These are phyloP conservation scores for Lentinula boryana DNA, from an alignment of 768 basidiomycete genomes.

Conservation along the genomic window DNA sequence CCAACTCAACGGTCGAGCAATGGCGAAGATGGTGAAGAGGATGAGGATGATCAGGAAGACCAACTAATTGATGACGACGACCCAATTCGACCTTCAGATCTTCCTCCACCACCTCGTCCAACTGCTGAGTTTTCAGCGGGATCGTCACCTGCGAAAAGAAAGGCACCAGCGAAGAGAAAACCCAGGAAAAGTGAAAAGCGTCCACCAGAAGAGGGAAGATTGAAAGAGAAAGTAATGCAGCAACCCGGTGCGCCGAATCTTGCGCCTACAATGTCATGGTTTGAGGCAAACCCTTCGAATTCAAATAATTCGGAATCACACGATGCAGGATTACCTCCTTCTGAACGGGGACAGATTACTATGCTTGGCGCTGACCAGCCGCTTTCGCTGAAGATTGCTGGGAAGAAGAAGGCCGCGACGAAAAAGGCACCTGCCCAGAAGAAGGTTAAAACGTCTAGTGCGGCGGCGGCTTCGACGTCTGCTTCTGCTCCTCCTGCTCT, in stretches of 20 bases:
- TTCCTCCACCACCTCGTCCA: constrained; percentile 8
- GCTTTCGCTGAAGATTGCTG: constrained; percentile 9
- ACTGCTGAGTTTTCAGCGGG: constrained; percentile 13
- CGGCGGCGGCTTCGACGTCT: constrained; percentile 1
- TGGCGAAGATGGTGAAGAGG: constrained; percentile 52
- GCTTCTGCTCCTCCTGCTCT: constrained; percentile 3
- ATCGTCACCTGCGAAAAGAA: constrained; percentile 33
- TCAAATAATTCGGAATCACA: constrained; percentile 18
- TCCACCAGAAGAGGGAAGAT: constrained; percentile 35
- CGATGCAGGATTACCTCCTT: constrained; percentile 22
- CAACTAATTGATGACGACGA: constrained; percentile 76
- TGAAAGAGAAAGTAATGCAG: constrained; percentile 32
- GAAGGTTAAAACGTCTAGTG: constrained; percentile 13
- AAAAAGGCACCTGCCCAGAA: constrained; percentile 16
- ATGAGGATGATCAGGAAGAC: constrained; percentile 71
- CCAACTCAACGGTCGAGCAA: constrained; percentile 11
- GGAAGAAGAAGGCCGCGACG: constrained; percentile 9
- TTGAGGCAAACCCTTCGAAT: constrained; percentile 34
- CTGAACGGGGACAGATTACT: neutral
- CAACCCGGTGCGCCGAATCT: constrained; percentile 28
- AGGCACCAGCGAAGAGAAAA: constrained; percentile 43
- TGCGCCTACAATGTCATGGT: constrained; percentile 34
- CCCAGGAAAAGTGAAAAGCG: constrained; percentile 49
- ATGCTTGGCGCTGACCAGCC: constrained; percentile 3
- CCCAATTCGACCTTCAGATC: constrained; percentile 8